Base-by-base conservation (phyloP, 371 early-diverging fungal genomes). In the Mucor mucedo region DNA sequence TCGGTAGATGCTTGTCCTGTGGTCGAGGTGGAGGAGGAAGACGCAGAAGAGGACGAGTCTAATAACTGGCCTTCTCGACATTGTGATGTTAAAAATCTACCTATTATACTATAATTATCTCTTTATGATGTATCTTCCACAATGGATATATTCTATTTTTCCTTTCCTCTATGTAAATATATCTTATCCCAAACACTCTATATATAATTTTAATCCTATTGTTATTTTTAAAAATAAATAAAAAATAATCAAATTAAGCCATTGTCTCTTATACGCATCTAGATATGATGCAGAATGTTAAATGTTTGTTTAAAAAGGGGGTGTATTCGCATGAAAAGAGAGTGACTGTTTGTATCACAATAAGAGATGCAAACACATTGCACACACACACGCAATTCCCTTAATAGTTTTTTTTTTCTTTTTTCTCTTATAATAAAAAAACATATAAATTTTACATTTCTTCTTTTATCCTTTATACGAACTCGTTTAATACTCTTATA, bases 1-100 rank as follows among this genome's bases (percentile, higher is more conserved):
- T 75, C 39, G 72, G 63, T 42, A 60, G 58, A 35, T 58, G 56
- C 14, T 52, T 69, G 16, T 57, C 65, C 5, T 69, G 69, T 45
- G 60, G 61, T 55, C 29, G 57, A 28, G 35, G 53, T 41, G 58
- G 67, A 5, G 35, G 67, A 56, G 13, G 62, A 16, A 44, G 53
- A 13, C 28, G 62, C 16, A 52, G 39, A 21, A 45, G 59, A 40
- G 59, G 49, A 14, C 48, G 59, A 39, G 59, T 59, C 40, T 59
- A 59, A 39, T 8, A 33, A 30, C 33, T 21, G 33, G 33, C 32
- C 13, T 14, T 13, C n/a, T 21, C 13, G 2, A 14, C 27, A 13
- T 33, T 52, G 30, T 33, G 11, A 52, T 32, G n/a, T 49, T 5
- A 32, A 32, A 48, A 48, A 21, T 35, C 35, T 35, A 35, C 35